Evolutionary conservation across 192 early-diverging fungal genomes (phyloP), one percentile per base, ranked within the genome.

Genomic region (Umbelopsis sp.): DNA sequence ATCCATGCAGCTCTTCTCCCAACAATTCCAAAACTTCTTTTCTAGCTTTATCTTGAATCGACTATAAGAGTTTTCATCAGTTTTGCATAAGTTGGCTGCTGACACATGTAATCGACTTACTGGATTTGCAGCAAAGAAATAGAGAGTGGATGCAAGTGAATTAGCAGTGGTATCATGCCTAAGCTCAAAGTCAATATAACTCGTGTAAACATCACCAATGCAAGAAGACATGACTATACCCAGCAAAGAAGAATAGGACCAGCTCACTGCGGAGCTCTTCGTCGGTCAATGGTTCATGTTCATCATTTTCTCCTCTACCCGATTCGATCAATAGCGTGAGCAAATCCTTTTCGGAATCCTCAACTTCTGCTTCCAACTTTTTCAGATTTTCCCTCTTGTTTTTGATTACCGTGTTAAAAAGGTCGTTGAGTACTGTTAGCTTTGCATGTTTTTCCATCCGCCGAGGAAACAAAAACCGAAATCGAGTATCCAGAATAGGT

Each of bases 11-110:
- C 45, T 62, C 66, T 67, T 90, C 83, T 24, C 89, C 89, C 11
- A 90, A 71, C 4, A 90, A 76, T 9, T 66, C 47, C 11, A 83
- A 34, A 41, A 82, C 83, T 65, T 88, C 85, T 45, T 72, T 72
- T 44, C 89, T 83, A 7, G 85, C 87, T 52, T 81, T 87, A n/a
- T 77, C 56, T 76, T 90, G 87, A 38, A 88, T 79, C 1, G 85
- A 80, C 65, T 74, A 34, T n/a, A 5, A 24, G 77, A 68, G 14
- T 47, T 29, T 56, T 44, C 38, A 5, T 8, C 12, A 14, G 5
- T 36, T 68, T 44, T 81, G 43, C 77, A 79, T 49, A 49, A 12
- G 26, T 44, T 0, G n/a, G 34, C 32, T 24, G 26, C 14, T 34
- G 16, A 22, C 16, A 41, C 38, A 41, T 6, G 5, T 7, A 17